Evolutionary conservation across 306 rosid genomes (phyloP), one percentile per base, ranked within the genome.

Genomic region (Myrica gale): DNA sequence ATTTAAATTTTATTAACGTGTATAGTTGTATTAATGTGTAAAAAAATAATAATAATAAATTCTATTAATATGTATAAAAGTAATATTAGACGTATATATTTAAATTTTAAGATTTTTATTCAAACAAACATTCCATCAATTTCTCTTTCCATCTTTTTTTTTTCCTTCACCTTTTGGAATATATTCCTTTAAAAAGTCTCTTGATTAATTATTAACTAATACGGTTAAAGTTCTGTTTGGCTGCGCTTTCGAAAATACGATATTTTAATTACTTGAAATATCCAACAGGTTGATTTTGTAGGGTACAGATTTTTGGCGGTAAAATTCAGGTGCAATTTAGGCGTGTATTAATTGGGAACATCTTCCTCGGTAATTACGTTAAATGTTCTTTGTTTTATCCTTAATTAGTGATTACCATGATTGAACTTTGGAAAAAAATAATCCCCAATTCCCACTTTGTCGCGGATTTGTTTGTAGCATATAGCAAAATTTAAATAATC

Each of bases 141-240:
- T 53, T 3, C 32, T 44, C 37, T 32, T 26, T 32, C 37, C 2
- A 32, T 16, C 32, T 3, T 65, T 42, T 19, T 19, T 5, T 50
- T 51, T 10, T 43, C 5, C 7, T 19, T 13, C 23, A 2, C 0
- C 3, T 32, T 32, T 32, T 32, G 37, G 37, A 48, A 11, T 48
- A 9, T 9, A 11, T 0, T 10, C 13, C 3, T 47, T 47, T 47
- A 0, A 48, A 48, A 48, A 0, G 13, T 0, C 10, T 48, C 10
- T 11, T 48, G 0, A 9, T 48, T 48, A 3, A 11, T 10, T 26
- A 74, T 0, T 9, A 8, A 26, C 47, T 7, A 55, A 6, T 61
- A 47, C 1, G 0, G 67, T 17, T n/a, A 73, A 65, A 37, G 68
- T 39, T 17, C 23, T 69, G 74, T 78, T 76, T 80, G 81, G 76